phyloP scores from a whole-genome alignment of 169 alveolate species.

The Plasmodium chabaudi region DNA sequence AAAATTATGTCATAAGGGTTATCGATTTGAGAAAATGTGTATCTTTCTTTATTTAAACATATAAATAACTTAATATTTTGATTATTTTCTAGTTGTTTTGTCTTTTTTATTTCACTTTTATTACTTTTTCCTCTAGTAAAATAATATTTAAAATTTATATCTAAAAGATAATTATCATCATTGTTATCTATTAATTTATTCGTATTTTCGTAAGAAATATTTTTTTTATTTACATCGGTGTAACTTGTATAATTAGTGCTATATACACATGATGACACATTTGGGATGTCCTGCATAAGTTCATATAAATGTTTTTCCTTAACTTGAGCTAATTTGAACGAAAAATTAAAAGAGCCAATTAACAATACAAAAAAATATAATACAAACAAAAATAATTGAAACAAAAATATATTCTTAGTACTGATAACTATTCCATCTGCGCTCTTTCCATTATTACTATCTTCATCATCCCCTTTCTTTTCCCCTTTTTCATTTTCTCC shows the following conservation, averaged over 20 bases:
- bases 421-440: constrained; percentile 20
- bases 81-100: constrained; percentile 10
- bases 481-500: constrained; percentile 20
- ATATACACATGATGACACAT: constrained; percentile 18
- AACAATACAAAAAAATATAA: constrained; percentile 59
- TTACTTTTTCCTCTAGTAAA: constrained; percentile 67
- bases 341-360: constrained; percentile 74
- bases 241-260: background rate
- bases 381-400: constrained; percentile 47
- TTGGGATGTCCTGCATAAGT: constrained; percentile 23
- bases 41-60: constrained; percentile 54
- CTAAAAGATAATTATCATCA: constrained; percentile 8
- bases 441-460: background rate
- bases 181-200: constrained; percentile 17
- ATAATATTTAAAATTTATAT: constrained; percentile 58
- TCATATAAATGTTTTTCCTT: constrained; percentile 73
- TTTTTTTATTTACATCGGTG: background rate
- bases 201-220: constrained; percentile 5
- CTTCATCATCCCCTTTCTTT: constrained; percentile 1
- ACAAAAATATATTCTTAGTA: constrained; percentile 37
- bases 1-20: constrained; percentile 21
- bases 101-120: constrained; percentile 3
- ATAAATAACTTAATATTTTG: constrained; percentile 60
- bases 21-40: constrained; percentile 2
- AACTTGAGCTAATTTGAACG: constrained; percentile 68